These are phyloP conservation scores for Dictyostelium intermedium DNA, from an alignment of 78 protist species.

Conservation along the genomic window DNA sequence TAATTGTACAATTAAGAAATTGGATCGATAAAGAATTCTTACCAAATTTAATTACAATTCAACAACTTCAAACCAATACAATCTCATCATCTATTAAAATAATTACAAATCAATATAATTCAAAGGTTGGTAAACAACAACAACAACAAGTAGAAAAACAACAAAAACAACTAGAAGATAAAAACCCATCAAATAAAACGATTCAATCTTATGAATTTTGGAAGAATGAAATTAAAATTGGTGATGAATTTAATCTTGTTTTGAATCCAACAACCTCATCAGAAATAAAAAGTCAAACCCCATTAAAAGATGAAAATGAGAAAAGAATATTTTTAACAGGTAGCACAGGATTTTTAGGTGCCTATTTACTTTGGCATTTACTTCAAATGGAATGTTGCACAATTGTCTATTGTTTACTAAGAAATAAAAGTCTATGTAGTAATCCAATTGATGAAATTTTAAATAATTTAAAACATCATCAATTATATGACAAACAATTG, in stretches of 20 bases:
- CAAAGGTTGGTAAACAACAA: not conserved
- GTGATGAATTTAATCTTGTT: not conserved
- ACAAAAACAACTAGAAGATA: not conserved
- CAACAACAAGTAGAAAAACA: not conserved
- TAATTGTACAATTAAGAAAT: not conserved
- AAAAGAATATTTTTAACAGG: no score
- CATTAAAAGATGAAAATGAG: no score
- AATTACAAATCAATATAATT: not conserved
- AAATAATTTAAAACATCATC: no score
- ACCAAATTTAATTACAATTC: not conserved
- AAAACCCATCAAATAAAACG: not conserved
- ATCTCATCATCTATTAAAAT: not conserved
- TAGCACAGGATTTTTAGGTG: no score
- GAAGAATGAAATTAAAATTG: slow-evolving; percentile 23
- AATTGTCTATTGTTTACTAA: no score
- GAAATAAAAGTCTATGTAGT: no score
- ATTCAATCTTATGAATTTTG: not conserved
- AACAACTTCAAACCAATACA: not conserved
- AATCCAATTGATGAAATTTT: no score
- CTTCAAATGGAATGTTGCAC: no score
- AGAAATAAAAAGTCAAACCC: no score
- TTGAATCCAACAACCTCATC: no score
- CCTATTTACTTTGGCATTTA: no score
- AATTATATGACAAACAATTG: no score
- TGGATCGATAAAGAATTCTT: not conserved